Percentiles rank a stretch among this genome's conserved stretches.
Evolutionary conservation across 352 stramenopile genomes (phyloP).

Genomic region (Thalassiosira delicatula): DNA sequence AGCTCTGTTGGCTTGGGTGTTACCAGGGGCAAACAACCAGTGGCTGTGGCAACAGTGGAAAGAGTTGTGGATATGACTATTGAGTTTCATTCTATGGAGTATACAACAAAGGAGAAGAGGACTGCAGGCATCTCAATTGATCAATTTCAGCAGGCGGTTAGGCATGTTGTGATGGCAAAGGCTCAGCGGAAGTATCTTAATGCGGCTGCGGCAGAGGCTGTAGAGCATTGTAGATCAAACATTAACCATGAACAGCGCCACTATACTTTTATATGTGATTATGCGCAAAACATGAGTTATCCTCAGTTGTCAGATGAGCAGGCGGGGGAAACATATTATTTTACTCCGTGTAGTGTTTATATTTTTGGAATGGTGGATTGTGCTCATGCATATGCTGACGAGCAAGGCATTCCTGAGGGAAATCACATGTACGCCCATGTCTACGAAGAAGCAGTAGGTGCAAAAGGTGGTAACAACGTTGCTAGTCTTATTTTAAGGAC

Average conservation of each 20-base stretch:
- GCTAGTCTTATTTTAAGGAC: constrained; percentile 49
- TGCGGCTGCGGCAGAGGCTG: too few species aligned
- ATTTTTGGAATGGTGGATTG: constrained; percentile 57
- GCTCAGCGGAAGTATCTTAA: too few species aligned
- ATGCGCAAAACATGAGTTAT: constrained; percentile 53
- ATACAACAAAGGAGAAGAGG: constrained; percentile 2
- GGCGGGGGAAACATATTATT: constrained; percentile 52
- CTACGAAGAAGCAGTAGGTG: constrained; percentile 47
- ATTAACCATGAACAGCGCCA: neutral
- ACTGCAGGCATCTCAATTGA: too few species aligned
- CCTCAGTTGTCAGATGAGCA: constrained; percentile 42
- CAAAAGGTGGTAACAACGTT: constrained; percentile 59
- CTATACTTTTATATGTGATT: constrained; percentile 39
- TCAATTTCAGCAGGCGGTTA: constrained; percentile 1
- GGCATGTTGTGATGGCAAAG: constrained; percentile 29
- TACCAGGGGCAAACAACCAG: too few species aligned
- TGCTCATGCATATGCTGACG: constrained; percentile 26
- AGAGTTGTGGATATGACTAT: too few species aligned
- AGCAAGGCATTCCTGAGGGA: too few species aligned
- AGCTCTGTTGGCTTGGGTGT: too few species aligned
- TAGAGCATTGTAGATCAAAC: neutral
- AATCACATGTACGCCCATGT: constrained; percentile 56
- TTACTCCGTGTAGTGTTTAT: constrained; percentile 28
- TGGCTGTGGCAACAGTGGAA: too few species aligned
- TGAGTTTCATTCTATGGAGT: neutral